These are phyloP conservation scores for Alternaria viburni DNA, from an alignment of 2,329 filamentous ascomycete species.

Conservation along the genomic window DNA sequence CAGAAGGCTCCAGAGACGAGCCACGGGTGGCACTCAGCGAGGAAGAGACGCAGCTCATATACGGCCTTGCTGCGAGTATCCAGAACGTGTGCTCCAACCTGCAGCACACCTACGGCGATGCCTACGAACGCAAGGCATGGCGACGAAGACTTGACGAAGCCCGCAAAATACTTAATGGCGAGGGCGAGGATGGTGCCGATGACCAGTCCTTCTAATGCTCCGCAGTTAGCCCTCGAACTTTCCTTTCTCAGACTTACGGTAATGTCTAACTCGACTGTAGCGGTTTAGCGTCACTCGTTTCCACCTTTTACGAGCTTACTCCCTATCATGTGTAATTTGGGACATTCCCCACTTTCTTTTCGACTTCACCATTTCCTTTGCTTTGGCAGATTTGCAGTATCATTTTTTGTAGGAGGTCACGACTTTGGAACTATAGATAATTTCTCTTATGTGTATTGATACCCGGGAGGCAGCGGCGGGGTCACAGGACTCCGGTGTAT, in stretches of 20 bases:
- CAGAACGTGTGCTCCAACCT: conserved; percentile 60
- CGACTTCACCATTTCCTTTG: not conserved
- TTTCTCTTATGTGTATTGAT: conserved; percentile 37
- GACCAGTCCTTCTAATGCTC: conserved; percentile 30
- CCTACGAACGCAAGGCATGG: conserved; percentile 67
- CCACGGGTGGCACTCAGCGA: conserved; percentile 53
- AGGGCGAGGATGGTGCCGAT: conserved; percentile 49
- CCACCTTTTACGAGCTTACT: conserved; percentile 6
- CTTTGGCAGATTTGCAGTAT: conserved; percentile 1
- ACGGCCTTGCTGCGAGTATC: conserved; percentile 59
- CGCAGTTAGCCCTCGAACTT: not conserved
- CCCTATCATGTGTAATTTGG: conserved; percentile 12
- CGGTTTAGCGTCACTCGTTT: conserved; percentile 29
- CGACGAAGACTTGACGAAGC: conserved; percentile 77
- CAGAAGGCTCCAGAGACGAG: conserved; percentile 42
- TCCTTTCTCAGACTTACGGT: conserved; percentile 18
- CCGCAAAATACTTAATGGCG: conserved; percentile 73
- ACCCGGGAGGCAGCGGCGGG: conserved; percentile 31
- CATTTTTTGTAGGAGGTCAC: conserved; percentile 12
- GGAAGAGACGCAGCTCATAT: conserved; percentile 62
- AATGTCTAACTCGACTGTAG: conserved; percentile 41
- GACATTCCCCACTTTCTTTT: not conserved
- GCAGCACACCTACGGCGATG: conserved; percentile 56
- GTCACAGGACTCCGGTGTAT: conserved; percentile 22
- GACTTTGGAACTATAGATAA: conserved; percentile 18